Percentiles rank a stretch among this genome's conserved stretches.
Evolutionary conservation across 2,329 filamentous ascomycete genomes (phyloP).

Genomic region (Blastomyces silverae): DNA sequence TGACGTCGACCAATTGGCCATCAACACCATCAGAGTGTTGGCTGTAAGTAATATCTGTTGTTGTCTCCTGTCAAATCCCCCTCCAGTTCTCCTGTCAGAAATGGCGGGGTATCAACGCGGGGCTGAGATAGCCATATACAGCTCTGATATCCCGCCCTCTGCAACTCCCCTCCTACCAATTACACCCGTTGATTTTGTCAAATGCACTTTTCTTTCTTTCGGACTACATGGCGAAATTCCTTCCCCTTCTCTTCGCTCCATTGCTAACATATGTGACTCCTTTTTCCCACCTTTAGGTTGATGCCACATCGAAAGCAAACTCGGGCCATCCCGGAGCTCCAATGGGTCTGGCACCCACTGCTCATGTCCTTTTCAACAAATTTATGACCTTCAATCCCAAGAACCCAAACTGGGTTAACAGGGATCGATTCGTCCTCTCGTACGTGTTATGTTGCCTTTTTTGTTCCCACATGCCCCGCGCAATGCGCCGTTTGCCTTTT

Average conservation of each 20-base stretch:
- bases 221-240: conserved; percentile 7
- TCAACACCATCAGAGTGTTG: conserved; percentile 96
- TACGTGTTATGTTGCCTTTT: conserved; percentile 49
- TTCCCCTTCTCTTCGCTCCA: neutral
- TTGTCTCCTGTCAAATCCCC: neutral
- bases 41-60: conserved; percentile 63
- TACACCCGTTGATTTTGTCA: too few species aligned
- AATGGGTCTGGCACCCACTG: conserved; percentile 91
- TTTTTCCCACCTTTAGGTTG: conserved; percentile 55
- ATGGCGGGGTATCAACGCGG: neutral
- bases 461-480: neutral
- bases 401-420: conserved; percentile 95
- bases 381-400: conserved; percentile 99
- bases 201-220: neutral
- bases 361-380: conserved; percentile 97
- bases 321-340: conserved; percentile 98
- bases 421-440: conserved; percentile 98
- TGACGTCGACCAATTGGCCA: conserved; percentile 79
- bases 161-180: neutral
- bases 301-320: conserved; percentile 95
- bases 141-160: neutral
- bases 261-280: conserved; percentile 21
- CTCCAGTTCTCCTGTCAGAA: neutral
- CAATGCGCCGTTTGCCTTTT: neutral
- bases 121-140: neutral